Evolutionary conservation across 139 green algal species (phyloP), one percentile per base, ranked within the genome.

Genomic region (Microglena sp.): DNA sequence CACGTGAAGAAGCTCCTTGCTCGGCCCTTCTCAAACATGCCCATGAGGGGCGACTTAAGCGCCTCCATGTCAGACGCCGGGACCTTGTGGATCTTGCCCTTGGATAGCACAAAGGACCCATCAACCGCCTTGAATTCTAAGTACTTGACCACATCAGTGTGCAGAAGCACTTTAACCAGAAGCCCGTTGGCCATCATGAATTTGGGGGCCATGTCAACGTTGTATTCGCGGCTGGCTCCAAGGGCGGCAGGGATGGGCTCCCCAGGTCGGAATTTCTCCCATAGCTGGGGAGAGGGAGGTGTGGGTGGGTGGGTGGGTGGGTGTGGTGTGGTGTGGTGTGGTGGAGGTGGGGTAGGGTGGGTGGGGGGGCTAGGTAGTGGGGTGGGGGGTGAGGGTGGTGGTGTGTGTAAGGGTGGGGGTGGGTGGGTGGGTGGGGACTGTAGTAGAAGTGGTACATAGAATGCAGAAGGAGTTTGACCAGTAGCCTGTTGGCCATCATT

Each of bases 151-250:
- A 99, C 94, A 33, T 95, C 87, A 11, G 94, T 99, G 77, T 96
- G 89, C 44, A 99, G 83, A 60, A 99, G 86, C 55, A 94, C 83
- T 6, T 73, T 64, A 29, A 97, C 87, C 43, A 98, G 77, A 68
- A 93, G 84, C 60, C 92, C 92, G 64, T 93, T 93, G 24, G 81
- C 90, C 94, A 99, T 97, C 78, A 98, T 98, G 82, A 99, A 97
- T 77, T 99, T 99, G 60, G 94, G 94, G 11, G 97, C 86, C 70
- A 97, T 80, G 73, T 99, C 94, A 11, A 99, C 80, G 65, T 99
- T 99, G 79, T 95, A 99, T 74, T 99, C 94, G 4, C 93, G 77
- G 43, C 60, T 87, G 32, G 88, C 31, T 11, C 94, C 94, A 40
- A 97, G 80, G 27, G 76, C 69, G 60, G 73, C 69, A 21, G 72